Evolutionary conservation across 805 yeast species (phyloP).

Genomic region (Kuraishia molischiana): DNA sequence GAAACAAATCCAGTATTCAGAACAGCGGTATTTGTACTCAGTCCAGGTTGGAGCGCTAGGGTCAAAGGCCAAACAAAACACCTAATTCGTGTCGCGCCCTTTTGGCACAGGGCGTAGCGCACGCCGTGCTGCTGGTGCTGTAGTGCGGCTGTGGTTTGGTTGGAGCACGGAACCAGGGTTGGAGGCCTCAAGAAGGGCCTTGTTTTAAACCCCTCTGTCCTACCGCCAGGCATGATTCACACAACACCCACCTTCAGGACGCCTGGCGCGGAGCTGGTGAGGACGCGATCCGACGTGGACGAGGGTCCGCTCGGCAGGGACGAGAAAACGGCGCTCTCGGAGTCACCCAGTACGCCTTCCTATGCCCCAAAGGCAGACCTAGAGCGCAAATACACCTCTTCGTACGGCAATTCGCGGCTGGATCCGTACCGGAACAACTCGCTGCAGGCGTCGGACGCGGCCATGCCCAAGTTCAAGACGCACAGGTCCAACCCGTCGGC

Average conservation of each 20-base stretch:
- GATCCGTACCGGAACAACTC: slow-evolving; percentile 1
- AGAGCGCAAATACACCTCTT: slow-evolving; percentile 1
- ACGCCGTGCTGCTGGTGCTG: not conserved
- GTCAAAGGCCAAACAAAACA: no score
- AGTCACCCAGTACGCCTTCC: not conserved
- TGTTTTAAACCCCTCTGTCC: no score
- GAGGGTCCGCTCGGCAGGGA: not conserved
- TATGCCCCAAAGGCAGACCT: not conserved
- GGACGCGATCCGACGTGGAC: not conserved
- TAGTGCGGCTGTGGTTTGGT: no score
- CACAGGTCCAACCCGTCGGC: slow-evolving; percentile 1
- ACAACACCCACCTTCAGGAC: not conserved
- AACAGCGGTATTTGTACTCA: no score
- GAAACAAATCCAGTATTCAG: no score
- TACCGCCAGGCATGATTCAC: not conserved
- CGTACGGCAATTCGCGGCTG: slow-evolving; percentile 4
- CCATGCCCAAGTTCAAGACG: not conserved
- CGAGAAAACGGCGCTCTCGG: not conserved
- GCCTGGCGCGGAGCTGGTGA: not conserved
- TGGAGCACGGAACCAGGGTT: no score
- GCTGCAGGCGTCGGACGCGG: slow-evolving; percentile 1
- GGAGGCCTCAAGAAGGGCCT: no score
- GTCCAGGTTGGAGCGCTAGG: no score
- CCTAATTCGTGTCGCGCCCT: no score
- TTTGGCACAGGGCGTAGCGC: slow-evolving; percentile 11